Percentiles rank a stretch among this genome's conserved stretches.
Evolutionary conservation across 2,329 filamentous ascomycete species (phyloP).

Genomic region (Aspergillus fumigatus): DNA sequence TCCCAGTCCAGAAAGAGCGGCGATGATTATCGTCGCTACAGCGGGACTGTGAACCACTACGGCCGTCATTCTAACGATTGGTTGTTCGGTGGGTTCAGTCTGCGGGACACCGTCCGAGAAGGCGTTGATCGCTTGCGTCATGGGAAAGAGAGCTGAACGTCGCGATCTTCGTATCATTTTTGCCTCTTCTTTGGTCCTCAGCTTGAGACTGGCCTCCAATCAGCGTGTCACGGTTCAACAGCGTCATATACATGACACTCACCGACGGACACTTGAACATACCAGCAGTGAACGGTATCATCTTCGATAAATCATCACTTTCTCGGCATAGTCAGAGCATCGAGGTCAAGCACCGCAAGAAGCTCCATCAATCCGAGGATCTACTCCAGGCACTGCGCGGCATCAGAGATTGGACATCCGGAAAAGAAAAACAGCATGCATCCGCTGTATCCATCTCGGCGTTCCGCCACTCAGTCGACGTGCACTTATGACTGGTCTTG

Average conservation of each 20-base stretch:
- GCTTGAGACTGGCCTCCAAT: not conserved
- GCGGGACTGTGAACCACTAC: conserved; percentile 40
- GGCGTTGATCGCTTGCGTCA: conserved; percentile 34
- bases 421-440: not conserved
- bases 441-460: not conserved
- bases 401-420: not conserved
- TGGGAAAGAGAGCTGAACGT: conserved; percentile 24
- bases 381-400: not conserved
- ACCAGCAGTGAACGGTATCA: not conserved
- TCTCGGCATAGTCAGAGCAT: not conserved
- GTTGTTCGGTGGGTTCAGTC: conserved; percentile 47
- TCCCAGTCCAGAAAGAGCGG: conserved; percentile 24
- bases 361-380: not conserved
- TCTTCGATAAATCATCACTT: not conserved
- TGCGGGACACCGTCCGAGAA: conserved; percentile 43
- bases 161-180: not conserved
- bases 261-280: not conserved
- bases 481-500: not conserved
- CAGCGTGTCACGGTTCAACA: not conserved
- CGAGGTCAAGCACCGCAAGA: not conserved
- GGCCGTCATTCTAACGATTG: conserved; percentile 50
- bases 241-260: not conserved
- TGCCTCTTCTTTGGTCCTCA: not conserved
- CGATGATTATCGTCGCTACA: conserved; percentile 36
- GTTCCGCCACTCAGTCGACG: not conserved